Conservation (phyloP, 805 yeast genomes). For the Lachancea thermotolerans region DNA sequence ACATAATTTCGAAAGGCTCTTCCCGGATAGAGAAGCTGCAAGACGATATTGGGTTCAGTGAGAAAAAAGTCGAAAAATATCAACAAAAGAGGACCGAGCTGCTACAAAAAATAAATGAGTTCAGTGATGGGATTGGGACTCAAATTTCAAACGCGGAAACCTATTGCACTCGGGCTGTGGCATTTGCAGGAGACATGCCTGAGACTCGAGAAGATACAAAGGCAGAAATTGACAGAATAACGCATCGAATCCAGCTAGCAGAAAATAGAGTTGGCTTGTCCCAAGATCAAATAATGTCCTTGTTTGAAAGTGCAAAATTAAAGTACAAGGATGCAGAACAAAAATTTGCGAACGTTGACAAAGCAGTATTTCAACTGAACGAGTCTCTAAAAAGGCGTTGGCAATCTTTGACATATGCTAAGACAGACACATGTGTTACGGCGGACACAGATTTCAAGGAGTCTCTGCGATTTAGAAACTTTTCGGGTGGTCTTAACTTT, state of each 20-base stretch:
- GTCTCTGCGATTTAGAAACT: conserved; percentile 60
- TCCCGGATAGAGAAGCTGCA: conserved; percentile 18
- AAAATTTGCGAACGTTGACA: conserved; percentile 33
- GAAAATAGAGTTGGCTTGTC: conserved; percentile 49
- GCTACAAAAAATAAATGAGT: conserved; percentile 21
- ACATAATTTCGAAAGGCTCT: conserved; percentile 12
- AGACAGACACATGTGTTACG: conserved; percentile 37
- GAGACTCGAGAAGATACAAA: conserved; percentile 44
- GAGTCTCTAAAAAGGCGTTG: conserved; percentile 39
- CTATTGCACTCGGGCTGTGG: conserved; percentile 44
- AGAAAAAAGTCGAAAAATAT: conserved; percentile 12
- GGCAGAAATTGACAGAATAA: conserved; percentile 41
- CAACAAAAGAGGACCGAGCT: conserved; percentile 19
- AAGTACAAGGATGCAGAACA: conserved; percentile 38
- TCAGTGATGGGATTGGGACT: conserved; percentile 26
- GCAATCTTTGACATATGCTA: conserved; percentile 36
- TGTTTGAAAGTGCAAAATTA: conserved; percentile 39
- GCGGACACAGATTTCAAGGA: conserved; percentile 53
- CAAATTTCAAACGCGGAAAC: conserved; percentile 30
- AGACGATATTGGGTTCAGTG: conserved; percentile 23
- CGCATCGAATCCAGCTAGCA: conserved; percentile 42
- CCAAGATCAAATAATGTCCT: conserved; percentile 46
- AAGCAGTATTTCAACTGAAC: conserved; percentile 28
- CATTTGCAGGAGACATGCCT: conserved; percentile 34
- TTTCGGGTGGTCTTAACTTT: conserved; percentile 64